A percentile compares a stretch with the other conserved stretches of the same genome.
phyloP scores from a whole-genome alignment of 495 filamentous ascomycete species.

The Talaromyces borbonicus region DNA sequence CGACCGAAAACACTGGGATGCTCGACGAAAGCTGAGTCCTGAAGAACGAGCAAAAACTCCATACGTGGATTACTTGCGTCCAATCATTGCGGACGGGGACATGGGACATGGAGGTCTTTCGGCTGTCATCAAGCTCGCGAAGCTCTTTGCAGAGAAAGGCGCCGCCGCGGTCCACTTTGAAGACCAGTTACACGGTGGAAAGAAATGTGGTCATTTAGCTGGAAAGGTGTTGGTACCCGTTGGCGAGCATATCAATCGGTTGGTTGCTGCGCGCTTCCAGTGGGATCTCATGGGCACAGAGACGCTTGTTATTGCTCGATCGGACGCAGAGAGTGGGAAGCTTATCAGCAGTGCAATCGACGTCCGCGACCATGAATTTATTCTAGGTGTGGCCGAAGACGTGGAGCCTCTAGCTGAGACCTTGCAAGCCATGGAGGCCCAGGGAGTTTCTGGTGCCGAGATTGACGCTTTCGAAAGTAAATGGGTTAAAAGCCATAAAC shows the following conservation, averaged over 20 bases:
- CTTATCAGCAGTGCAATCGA: constrained; percentile 86
- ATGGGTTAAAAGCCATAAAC: constrained; percentile 80
- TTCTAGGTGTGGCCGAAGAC: constrained; percentile 69
- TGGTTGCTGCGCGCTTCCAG: constrained; percentile 86
- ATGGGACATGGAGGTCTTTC: constrained; percentile 88
- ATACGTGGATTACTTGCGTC: constrained; percentile 85
- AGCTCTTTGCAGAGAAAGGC: constrained; percentile 97
- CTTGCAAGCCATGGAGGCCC: constrained; percentile 78
- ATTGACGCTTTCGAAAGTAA: constrained; percentile 79
- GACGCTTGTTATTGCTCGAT: constrained; percentile 87
- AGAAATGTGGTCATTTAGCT: constrained; percentile 96
- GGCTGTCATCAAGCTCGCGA: constrained; percentile 90
- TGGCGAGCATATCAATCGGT: constrained; percentile 90
- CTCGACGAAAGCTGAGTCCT: constrained; percentile 61
- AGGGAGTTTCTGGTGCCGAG: constrained; percentile 64
- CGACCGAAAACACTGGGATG: constrained; percentile 90
- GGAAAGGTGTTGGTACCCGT: constrained; percentile 94
- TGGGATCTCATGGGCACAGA: constrained; percentile 97
- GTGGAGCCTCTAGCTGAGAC: constrained; percentile 74
- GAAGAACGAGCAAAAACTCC: constrained; percentile 63
- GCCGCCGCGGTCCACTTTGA: constrained; percentile 96
- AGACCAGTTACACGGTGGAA: constrained; percentile 93
- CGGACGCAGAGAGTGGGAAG: constrained; percentile 88
- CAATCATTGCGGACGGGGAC: constrained; percentile 96
- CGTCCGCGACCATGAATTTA: constrained; percentile 91